Evolutionary conservation across 441 rosid genomes (phyloP).

Genomic region (Erysimum cheiri): DNA sequence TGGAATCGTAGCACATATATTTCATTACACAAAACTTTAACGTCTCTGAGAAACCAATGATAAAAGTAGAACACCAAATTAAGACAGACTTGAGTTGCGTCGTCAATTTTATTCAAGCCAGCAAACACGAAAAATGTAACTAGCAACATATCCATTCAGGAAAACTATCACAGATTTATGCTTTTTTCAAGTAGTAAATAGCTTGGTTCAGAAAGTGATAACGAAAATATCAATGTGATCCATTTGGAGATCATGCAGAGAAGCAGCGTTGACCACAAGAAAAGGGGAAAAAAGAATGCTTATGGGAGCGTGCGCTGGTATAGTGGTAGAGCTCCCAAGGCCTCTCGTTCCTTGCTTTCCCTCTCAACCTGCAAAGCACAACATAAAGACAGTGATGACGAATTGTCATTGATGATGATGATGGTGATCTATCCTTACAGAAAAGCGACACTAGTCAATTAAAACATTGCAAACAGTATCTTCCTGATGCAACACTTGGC

Average conservation of each 20-base stretch:
- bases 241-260: conserved; percentile 38
- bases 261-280: conserved; percentile 15
- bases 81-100: conserved; percentile 21
- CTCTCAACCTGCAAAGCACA: conserved; percentile 69
- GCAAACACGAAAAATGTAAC: conserved; percentile 1
- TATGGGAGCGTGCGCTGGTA: conserved; percentile 85
- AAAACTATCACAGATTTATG: conserved; percentile 21
- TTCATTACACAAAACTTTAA: not conserved
- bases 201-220: conserved; percentile 14
- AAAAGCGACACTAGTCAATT: not conserved
- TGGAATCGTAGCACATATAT: not conserved
- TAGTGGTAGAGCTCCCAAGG: conserved; percentile 90
- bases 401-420: not conserved
- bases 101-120: conserved; percentile 38
- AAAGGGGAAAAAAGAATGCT: conserved; percentile 31
- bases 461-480: conserved; percentile 8
- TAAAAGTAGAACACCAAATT: not conserved
- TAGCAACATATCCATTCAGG: conserved; percentile 23
- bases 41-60: conserved; percentile 1
- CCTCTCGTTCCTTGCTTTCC: conserved; percentile 83
- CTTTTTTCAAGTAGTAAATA: conserved; percentile 20
- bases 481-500: conserved; percentile 1
- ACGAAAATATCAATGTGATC: conserved; percentile 29
- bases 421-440: conserved; percentile 2
- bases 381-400: not conserved